These are phyloP conservation scores for Neurospora sp. DNA, from an alignment of 495 filamentous ascomycete genomes.

Conservation along the genomic window DNA sequence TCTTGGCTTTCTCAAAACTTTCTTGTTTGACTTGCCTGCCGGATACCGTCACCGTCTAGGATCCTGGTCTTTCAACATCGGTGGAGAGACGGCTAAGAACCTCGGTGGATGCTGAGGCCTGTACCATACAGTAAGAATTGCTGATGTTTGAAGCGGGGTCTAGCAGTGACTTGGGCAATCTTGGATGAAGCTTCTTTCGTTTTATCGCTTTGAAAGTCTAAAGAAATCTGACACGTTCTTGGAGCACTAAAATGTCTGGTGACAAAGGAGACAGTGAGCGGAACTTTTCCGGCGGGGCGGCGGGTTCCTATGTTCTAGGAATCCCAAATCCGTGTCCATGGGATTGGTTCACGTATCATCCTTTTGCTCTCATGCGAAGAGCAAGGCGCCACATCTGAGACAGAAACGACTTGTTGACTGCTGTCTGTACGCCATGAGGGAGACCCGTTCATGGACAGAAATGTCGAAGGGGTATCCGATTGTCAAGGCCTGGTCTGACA, in stretches of 20 bases:
- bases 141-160: slow-evolving; percentile 2
- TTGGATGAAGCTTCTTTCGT: slow-evolving; percentile 13
- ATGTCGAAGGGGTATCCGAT: neutral
- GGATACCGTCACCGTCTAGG: neutral
- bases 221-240: neutral
- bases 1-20: neutral
- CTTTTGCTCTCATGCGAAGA: slow-evolving; percentile 4
- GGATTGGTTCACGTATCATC: slow-evolving; percentile 12
- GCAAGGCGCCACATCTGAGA: slow-evolving; percentile 3
- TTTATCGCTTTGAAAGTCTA: slow-evolving; percentile 8
- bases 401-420: neutral
- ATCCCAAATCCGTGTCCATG: slow-evolving; percentile 29
- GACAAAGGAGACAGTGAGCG: slow-evolving; percentile 10
- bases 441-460: neutral
- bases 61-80: neutral
- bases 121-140: slow-evolving; percentile 4
- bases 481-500: neutral
- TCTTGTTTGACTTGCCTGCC: neutral
- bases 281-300: slow-evolving; percentile 18
- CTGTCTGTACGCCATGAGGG: neutral
- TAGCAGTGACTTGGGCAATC: slow-evolving; percentile 10
- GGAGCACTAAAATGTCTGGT: neutral
- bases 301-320: slow-evolving; percentile 12
- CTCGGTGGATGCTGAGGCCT: neutral
- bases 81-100: neutral